A percentile compares a stretch with the other conserved stretches of the same genome.
These are phyloP conservation scores for Alternaria tenuissima DNA, from an alignment of 2,329 filamentous ascomycete species.

Conservation along the genomic window DNA sequence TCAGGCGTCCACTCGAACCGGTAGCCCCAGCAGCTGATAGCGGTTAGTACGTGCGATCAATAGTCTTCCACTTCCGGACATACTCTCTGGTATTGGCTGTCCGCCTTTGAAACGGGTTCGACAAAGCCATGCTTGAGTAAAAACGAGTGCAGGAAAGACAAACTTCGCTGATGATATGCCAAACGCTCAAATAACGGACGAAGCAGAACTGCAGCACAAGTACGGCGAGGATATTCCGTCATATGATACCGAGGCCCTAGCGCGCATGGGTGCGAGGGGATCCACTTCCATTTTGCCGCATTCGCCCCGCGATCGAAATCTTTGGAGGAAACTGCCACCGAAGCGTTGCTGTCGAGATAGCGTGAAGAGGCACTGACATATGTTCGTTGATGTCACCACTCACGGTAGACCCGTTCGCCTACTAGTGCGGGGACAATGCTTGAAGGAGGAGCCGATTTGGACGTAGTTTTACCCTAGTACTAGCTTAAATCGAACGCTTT, in stretches of 20 bases:
- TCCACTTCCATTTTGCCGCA: constrained; percentile 25
- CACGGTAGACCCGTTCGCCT: neutral
- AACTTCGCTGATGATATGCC: neutral
- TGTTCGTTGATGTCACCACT: constrained; percentile 25
- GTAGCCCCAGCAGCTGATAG: constrained; percentile 67
- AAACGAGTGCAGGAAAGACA: neutral
- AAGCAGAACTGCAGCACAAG: constrained; percentile 6
- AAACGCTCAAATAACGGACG: neutral
- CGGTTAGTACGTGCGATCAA: constrained; percentile 19
- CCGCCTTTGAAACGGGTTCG: constrained; percentile 53
- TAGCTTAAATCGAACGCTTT: neutral
- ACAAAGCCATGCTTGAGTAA: constrained; percentile 50
- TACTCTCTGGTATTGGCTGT: constrained; percentile 56
- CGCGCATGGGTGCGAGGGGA: constrained; percentile 14
- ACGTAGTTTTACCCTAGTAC: neutral
- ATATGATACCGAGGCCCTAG: constrained; percentile 45
- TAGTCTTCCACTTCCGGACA: constrained; percentile 30
- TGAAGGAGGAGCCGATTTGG: neutral
- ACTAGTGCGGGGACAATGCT: neutral
- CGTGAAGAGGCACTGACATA: constrained; percentile 1
- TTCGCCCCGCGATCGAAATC: constrained; percentile 13
- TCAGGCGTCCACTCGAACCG: constrained; percentile 73
- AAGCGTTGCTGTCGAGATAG: neutral
- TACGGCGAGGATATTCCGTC: constrained; percentile 24
- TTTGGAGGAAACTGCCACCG: neutral